These are phyloP conservation scores for Melaleuca quinquenervia DNA, from an alignment of 345 rosid genomes.

Conservation along the genomic window DNA sequence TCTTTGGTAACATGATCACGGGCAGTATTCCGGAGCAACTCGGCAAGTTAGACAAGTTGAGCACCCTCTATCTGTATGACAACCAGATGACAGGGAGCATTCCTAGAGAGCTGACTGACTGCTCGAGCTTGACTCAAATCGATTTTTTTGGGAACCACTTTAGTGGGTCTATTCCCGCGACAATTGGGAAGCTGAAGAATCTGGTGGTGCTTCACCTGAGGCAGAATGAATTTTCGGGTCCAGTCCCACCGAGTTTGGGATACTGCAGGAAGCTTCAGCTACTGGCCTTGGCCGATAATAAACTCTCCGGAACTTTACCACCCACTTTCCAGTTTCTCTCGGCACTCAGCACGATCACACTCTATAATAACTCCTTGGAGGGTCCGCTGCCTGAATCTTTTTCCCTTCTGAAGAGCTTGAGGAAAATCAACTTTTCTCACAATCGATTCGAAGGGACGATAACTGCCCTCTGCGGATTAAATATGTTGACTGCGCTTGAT, in stretches of 20 bases:
- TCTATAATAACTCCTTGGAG: constrained; percentile 72
- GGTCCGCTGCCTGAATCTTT: constrained; percentile 69
- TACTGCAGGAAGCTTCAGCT: constrained; percentile 49
- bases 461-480: constrained; percentile 52
- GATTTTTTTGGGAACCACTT: constrained; percentile 74
- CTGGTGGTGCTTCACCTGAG: constrained; percentile 68
- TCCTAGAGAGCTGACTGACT: constrained; percentile 66
- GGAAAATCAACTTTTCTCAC: constrained; percentile 69
- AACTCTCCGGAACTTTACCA: constrained; percentile 65
- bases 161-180: constrained; percentile 56
- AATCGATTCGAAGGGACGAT: constrained; percentile 61
- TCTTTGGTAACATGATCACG: constrained; percentile 52
- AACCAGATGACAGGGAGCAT: constrained; percentile 70
- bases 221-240: constrained; percentile 72
- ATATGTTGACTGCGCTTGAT: constrained; percentile 51
- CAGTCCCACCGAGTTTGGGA: constrained; percentile 70
- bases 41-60: constrained; percentile 44
- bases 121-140: constrained; percentile 43
- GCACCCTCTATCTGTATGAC: constrained; percentile 45
- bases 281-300: constrained; percentile 72
- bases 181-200: constrained; percentile 55
- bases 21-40: constrained; percentile 60
- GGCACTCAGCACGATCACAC: constrained; percentile 32
- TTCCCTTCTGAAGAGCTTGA: constrained; percentile 45
- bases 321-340: constrained; percentile 65